phyloP scores from a whole-genome alignment of 176 grass and related monocot genomes.

The Tillandsia leiboldiana region DNA sequence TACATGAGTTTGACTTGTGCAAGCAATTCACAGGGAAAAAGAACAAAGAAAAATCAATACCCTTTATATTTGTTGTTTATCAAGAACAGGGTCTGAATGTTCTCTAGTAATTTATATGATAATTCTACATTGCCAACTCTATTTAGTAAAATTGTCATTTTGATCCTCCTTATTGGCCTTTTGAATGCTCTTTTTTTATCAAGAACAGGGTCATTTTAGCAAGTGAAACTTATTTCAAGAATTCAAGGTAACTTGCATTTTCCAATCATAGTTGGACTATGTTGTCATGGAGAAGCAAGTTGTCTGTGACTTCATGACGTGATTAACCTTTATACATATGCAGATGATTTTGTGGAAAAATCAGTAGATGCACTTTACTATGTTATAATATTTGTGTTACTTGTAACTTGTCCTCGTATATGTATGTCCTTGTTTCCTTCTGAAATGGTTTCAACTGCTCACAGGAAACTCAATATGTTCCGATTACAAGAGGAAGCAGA shows the following conservation, averaged over 20 bases:
- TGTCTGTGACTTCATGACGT: neutral
- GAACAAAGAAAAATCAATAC: too few species aligned
- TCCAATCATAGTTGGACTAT: neutral
- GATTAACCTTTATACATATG: neutral
- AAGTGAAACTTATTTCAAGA: too few species aligned
- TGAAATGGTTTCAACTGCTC: slow-evolving; percentile 28
- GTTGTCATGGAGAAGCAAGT: slow-evolving; percentile 1
- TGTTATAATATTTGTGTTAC: slow-evolving; percentile 2
- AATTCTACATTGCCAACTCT: too few species aligned
- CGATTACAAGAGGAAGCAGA: slow-evolving; percentile 88
- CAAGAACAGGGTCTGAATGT: too few species aligned
- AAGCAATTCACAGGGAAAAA: too few species aligned
- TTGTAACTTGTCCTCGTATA: slow-evolving; percentile 11
- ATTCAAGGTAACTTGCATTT: neutral
- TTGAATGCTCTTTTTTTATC: too few species aligned
- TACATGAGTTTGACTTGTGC: too few species aligned
- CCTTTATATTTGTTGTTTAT: too few species aligned
- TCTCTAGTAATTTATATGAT: too few species aligned
- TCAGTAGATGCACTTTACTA: neutral
- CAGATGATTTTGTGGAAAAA: neutral
- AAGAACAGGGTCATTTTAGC: too few species aligned
- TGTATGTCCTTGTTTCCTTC: slow-evolving; percentile 6
- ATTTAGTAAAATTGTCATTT: too few species aligned
- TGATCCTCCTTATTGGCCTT: too few species aligned
- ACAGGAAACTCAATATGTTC: slow-evolving; percentile 97